phyloP scores from a whole-genome alignment of 169 alveolate genomes.

The Cryptosporidium ubiquitum region DNA sequence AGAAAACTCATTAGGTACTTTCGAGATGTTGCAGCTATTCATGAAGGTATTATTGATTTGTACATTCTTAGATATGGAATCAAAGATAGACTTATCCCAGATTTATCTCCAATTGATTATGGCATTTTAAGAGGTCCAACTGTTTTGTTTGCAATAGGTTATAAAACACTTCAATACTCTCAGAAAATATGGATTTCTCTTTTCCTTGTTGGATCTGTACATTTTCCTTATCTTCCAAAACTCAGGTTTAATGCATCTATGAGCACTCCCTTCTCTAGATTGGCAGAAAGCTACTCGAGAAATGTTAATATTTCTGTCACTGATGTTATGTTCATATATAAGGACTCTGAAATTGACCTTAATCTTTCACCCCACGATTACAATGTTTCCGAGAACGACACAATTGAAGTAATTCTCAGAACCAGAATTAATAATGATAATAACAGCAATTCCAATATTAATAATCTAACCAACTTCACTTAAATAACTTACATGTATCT shows the following conservation, averaged over 20 bases:
- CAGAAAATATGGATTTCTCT: constrained; percentile 77
- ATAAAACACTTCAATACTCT: constrained; percentile 75
- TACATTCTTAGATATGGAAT: constrained; percentile 57
- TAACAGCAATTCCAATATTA: background rate
- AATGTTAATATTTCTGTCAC: constrained; percentile 72
- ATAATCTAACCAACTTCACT: background rate
- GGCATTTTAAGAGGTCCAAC: constrained; percentile 76
- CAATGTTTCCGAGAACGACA: constrained; percentile 61
- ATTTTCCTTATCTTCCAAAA: constrained; percentile 76
- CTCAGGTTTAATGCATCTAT: constrained; percentile 77
- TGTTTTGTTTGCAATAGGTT: constrained; percentile 68
- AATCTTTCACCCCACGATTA: constrained; percentile 56
- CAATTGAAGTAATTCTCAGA: constrained; percentile 60
- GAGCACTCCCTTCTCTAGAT: constrained; percentile 78
- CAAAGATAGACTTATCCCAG: constrained; percentile 68
- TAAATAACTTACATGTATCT: background rate
- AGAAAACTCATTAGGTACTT: constrained; percentile 76
- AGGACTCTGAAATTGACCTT: constrained; percentile 59
- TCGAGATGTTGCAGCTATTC: constrained; percentile 66
- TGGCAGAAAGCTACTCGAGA: constrained; percentile 78
- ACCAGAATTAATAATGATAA: background rate
- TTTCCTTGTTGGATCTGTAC: constrained; percentile 74
- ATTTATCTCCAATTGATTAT: constrained; percentile 76
- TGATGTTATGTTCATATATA: constrained; percentile 40
- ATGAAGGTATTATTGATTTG: constrained; percentile 74